phyloP scores from a whole-genome alignment of 148 eudicot genomes.

The Arbutus unedo region DNA sequence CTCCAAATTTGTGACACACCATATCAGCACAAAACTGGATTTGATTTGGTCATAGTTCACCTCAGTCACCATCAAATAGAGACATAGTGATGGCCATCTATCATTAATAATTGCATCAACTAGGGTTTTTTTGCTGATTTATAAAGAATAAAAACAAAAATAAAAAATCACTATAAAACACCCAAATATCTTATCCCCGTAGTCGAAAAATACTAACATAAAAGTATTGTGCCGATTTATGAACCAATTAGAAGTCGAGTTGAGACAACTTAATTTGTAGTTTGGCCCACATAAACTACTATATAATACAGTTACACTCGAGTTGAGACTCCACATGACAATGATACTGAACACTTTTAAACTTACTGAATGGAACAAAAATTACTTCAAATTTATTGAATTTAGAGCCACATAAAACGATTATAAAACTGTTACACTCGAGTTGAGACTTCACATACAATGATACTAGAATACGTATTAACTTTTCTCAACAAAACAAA shows the following conservation, averaged over 20 bases:
- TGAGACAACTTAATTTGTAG: neutral
- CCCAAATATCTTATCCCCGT: neutral
- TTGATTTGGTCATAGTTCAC: neutral
- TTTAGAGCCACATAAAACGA: too few relatives aligned
- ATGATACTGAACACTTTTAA: too few relatives aligned
- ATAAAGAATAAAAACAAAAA: neutral
- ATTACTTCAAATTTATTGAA: too few relatives aligned
- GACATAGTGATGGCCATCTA: neutral
- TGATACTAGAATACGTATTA: neutral
- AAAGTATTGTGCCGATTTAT: neutral
- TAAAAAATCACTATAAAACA: neutral
- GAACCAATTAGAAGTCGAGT: neutral
- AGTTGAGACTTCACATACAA: neutral
- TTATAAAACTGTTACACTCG: neutral
- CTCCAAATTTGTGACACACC: neutral
- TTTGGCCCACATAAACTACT: too few relatives aligned
- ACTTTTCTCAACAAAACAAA: neutral
- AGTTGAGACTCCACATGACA: too few relatives aligned
- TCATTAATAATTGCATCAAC: neutral
- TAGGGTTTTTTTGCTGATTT: neutral
- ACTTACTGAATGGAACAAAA: too few relatives aligned
- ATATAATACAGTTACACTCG: too few relatives aligned
- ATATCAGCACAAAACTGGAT: neutral
- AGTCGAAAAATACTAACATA: neutral
- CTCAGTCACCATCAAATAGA: neutral